phyloP scores from a whole-genome alignment of 805 yeast genomes.

The Zygoascus tannicola region DNA sequence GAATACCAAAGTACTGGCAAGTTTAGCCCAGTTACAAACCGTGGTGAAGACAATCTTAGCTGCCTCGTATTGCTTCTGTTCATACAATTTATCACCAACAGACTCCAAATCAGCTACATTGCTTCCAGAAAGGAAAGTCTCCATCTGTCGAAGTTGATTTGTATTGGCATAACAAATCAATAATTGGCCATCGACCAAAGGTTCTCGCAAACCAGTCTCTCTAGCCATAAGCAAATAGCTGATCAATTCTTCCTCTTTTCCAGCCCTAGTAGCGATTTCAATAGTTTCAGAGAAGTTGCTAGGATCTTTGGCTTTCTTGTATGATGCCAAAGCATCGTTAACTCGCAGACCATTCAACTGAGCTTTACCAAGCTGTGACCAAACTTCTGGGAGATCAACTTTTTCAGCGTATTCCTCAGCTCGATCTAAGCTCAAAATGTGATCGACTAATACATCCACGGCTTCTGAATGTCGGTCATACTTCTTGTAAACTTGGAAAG shows the following conservation, averaged over 20 bases:
- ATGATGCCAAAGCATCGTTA: conserved; percentile 84
- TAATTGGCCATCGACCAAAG: conserved; percentile 85
- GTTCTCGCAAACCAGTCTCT: conserved; percentile 71
- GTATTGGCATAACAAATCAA: conserved; percentile 78
- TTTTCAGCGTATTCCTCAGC: conserved; percentile 91
- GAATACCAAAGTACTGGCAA: conserved; percentile 93
- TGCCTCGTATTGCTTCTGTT: conserved; percentile 75
- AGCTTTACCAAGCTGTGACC: conserved; percentile 95
- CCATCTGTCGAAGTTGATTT: conserved; percentile 69
- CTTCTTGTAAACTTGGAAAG: conserved; percentile 83
- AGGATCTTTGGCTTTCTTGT: conserved; percentile 86
- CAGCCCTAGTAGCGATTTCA: conserved; percentile 92
- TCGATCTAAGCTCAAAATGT: conserved; percentile 87
- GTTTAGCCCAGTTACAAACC: conserved; percentile 87
- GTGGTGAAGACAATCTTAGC: conserved; percentile 81
- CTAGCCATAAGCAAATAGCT: conserved; percentile 88
- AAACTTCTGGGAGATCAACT: conserved; percentile 72
- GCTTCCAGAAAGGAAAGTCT: conserved; percentile 70
- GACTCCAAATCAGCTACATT: conserved; percentile 88
- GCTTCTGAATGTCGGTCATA: conserved; percentile 72
- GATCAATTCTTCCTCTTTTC: conserved; percentile 88
- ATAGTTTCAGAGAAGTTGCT: conserved; percentile 83
- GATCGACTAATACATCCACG: conserved; percentile 83
- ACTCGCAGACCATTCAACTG: conserved; percentile 90
- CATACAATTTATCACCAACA: conserved; percentile 87